phyloP scores from a whole-genome alignment of 768 basidiomycete species.

The Daedalea quercina region DNA sequence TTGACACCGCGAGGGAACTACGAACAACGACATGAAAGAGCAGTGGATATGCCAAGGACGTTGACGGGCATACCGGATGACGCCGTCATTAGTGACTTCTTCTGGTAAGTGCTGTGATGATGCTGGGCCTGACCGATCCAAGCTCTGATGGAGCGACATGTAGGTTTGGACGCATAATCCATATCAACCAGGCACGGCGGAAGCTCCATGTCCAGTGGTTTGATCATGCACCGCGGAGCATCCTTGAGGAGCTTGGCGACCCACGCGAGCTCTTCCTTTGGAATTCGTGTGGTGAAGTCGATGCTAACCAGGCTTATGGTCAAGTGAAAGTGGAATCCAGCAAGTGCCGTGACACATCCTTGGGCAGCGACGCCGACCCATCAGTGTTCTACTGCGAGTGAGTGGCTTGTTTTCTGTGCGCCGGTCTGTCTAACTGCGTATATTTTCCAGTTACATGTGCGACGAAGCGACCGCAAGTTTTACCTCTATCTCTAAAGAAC shows the following conservation, averaged over 20 bases:
- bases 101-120: conserved; percentile 51
- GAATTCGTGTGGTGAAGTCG: conserved; percentile 40
- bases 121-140: too few species aligned
- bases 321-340: conserved; percentile 34
- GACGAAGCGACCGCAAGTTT: conserved; percentile 40
- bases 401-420: conserved; percentile 3
- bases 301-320: conserved; percentile 35
- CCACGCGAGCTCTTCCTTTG: conserved; percentile 62
- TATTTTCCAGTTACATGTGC: conserved; percentile 44
- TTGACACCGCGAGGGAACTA: conserved; percentile 38
- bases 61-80: conserved; percentile 28
- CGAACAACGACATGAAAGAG: conserved; percentile 21
- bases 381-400: conserved; percentile 57
- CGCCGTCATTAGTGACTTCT: conserved; percentile 47
- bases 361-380: conserved; percentile 17
- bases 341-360: neutral
- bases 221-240: conserved; percentile 57
- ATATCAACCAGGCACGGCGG: conserved; percentile 36
- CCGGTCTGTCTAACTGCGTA: neutral
- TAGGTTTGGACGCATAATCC: conserved; percentile 67
- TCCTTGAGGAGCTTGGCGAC: conserved; percentile 53
- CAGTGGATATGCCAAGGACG: conserved; percentile 29
- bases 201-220: conserved; percentile 69
- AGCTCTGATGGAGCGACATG: too few species aligned
- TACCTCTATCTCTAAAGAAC: conserved; percentile 25